A percentile compares a stretch with the other conserved stretches of the same genome.
phyloP scores from a whole-genome alignment of 2,329 filamentous ascomycete genomes.

The Pseudogymnoascus sp. region DNA sequence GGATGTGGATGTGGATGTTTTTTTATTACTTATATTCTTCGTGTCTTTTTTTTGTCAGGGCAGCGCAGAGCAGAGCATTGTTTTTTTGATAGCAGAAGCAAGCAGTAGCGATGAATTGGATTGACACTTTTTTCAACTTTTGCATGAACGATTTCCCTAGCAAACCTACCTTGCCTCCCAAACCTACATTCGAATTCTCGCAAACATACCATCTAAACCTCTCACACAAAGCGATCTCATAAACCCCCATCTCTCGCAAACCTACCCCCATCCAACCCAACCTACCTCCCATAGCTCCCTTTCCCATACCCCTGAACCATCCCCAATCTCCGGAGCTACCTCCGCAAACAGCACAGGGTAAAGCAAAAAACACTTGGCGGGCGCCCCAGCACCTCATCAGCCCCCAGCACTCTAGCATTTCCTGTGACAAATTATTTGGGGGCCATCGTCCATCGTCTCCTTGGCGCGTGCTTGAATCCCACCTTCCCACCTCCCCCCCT shows the following conservation, averaged over 20 bases:
- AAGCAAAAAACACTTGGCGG: neutral
- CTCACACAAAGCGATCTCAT: neutral
- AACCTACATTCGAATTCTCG: neutral
- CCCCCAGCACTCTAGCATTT: neutral
- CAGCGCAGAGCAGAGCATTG: neutral
- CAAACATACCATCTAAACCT: neutral
- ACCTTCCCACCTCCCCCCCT: neutral
- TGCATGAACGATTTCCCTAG: neutral
- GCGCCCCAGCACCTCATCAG: neutral
- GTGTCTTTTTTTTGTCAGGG: neutral
- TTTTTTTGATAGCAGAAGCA: slow-evolving; percentile 1
- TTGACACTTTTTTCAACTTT: neutral
- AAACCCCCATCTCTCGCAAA: neutral
- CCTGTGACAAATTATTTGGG: neutral
- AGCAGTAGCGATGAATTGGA: slow-evolving; percentile 2
- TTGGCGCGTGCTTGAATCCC: neutral
- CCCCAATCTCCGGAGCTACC: neutral
- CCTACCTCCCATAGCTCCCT: neutral
- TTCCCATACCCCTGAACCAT: neutral
- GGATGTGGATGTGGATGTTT: neutral
- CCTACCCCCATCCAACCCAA: neutral
- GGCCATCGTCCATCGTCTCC: neutral
- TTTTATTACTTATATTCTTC: neutral
- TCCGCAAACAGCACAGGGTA: neutral
- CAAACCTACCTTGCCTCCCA: neutral